A percentile compares a stretch with the other conserved stretches of the same genome.
Evolutionary conservation across 441 rosid species (phyloP).

Genomic region (Brassica hybrid): DNA sequence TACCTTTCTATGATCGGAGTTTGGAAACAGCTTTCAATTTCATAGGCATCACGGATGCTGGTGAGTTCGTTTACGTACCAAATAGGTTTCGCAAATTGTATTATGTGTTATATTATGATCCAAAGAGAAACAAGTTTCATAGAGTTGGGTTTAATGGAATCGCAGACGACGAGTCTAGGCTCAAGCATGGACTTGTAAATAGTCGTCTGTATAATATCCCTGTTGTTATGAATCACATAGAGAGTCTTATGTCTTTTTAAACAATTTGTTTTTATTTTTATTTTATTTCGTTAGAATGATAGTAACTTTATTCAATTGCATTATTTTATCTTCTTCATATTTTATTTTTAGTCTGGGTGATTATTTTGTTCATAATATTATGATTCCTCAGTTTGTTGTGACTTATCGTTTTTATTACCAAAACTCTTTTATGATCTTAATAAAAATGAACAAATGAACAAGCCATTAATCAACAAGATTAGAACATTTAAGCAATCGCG

Average conservation of each 20-base stretch:
- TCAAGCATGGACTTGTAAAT: background rate
- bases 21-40: background rate
- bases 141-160: background rate
- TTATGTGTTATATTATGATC: background rate
- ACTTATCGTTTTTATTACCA: background rate
- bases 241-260: background rate
- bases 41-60: background rate
- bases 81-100: background rate
- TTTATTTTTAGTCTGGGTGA: background rate
- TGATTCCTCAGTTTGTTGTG: background rate
- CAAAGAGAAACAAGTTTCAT: background rate
- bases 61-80: slow-evolving; percentile 6
- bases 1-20: background rate
- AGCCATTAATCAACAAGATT: background rate
- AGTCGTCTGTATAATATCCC: background rate
- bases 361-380: background rate
- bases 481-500: background rate
- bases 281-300: background rate
- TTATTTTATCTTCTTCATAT: background rate
- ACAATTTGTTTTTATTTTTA: background rate
- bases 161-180: background rate
- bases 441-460: background rate
- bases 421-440: background rate
- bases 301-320: background rate
- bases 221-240: background rate